Evolutionary conservation across 495 filamentous ascomycete species (phyloP), one percentile per base, ranked within the genome.

Genomic region (Hyaloscypha hepaticicola): DNA sequence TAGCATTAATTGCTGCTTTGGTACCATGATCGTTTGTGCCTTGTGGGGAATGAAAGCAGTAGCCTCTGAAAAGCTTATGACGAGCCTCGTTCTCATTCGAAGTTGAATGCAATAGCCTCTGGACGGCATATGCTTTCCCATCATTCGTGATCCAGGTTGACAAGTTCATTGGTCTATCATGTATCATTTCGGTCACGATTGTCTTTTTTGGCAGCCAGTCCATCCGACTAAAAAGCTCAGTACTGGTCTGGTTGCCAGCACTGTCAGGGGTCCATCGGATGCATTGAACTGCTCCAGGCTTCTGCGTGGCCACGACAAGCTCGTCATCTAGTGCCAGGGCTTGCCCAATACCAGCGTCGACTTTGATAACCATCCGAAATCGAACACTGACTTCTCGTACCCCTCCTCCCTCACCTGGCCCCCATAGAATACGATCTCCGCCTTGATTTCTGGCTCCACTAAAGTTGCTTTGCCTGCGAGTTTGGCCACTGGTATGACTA

Each of bases 311-410:
- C 48, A 99, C 93, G 41, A 99, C 82, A 31, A 99, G 81, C 75
- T 97, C 96, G 33, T 95, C 90, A 68, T 98, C 96, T 41, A 98
- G 81, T 3, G 96, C 94, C 55, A 98, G 75, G n/a, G 89, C 92
- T 68, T 79, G 83, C 68, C 86, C 86, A 66, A 99, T 97, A 1
- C 96, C 96, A 9, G 96, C 96, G 75, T 99, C 95, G 24, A 99
- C 91, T 76, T 96, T 96, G 63, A 99, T 97, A 25, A 96, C 93
- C 92, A 97, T 97, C 58, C 95, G 84, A 77, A 99, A 98, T 22
- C 91, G 87, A 51, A 98, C 80, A 65, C 86, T 97, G 53, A 95
- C 86, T 74, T 98, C 94, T 50, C 84, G 84, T 22, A 97, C 88
- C 1, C 90, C 90, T 60, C 83, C 87, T n/a, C 88, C 87, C 73